Evolutionary conservation across 768 basidiomycete species (phyloP), one percentile per base, ranked within the genome.

Genomic region (Tylopilus felleus): DNA sequence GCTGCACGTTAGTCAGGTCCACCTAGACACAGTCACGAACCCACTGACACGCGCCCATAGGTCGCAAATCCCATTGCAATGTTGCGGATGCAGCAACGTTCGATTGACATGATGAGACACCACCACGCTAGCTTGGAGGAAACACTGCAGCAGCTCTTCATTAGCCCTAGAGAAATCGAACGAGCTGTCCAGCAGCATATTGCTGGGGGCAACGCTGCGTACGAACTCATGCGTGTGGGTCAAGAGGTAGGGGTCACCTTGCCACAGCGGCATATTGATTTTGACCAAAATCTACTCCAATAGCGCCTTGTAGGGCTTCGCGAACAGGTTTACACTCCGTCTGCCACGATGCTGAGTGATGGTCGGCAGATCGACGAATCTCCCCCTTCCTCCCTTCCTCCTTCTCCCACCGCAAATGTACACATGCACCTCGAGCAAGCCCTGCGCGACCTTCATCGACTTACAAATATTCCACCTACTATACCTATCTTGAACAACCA

Each of bases 401-500:
- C 65, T n/a, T 66, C 68, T 25, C 64, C 68, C 22, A 39, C 31
- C 19, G 46, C 58, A 8, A 69, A 59, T 8, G 68, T 66, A 21
- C 68, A 72, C 19, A 64, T 73, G 16, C 71, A 79, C 62, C 72
- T 74, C 55, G 76, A 80, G 62, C 67, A 70, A 49, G 78, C 77
- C 6, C 66, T 83, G 17, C 64, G 77, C 8, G 70, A 74, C 16
- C 70, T 84, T 22, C 80, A 82, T 52, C 71, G 70, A 8, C 66
- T 75, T 35, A 82, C 82, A 2, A 80, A 79, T 3, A 76, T 83
- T 35, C 77, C 77, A 14, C 84, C 83, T 1, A 71, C 75, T 8
- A 73, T 83, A 31, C 81, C 78, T 44, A 60, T 74, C n/a, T 62
- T 85, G 39, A 71, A 83, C 36, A 78, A 79, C 25, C 83, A 85